Evolutionary conservation across 805 yeast species (phyloP).

Genomic region (Metschnikowia gruessii): DNA sequence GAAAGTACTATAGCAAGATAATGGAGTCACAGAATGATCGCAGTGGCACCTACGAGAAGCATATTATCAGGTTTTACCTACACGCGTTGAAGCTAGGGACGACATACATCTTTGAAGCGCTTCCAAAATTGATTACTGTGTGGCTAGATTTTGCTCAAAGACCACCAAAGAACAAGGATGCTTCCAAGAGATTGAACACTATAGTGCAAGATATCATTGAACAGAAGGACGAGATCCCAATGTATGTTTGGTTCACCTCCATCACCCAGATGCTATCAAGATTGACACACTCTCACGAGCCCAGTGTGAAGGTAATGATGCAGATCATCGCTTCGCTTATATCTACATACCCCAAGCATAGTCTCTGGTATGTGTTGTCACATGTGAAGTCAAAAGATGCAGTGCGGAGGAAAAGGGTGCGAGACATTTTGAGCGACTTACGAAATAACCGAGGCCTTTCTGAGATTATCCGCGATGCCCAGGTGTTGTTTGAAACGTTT

Average conservation of each 20-base stretch:
- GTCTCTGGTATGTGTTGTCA: constrained; percentile 81
- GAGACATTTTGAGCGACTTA: constrained; percentile 21
- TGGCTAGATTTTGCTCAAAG: constrained; percentile 77
- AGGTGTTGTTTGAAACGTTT: constrained; percentile 40
- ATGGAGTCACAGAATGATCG: constrained; percentile 59
- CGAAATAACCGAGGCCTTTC: constrained; percentile 18
- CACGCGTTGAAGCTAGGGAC: constrained; percentile 61
- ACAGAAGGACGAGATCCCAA: constrained; percentile 47
- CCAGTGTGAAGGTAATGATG: constrained; percentile 54
- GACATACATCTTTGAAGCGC: constrained; percentile 69
- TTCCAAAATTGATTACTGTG: constrained; percentile 85
- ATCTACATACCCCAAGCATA: constrained; percentile 69
- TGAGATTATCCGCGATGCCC: constrained; percentile 24
- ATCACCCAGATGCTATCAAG: constrained; percentile 84
- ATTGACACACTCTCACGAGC: constrained; percentile 57
- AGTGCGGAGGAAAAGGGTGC: constrained; percentile 28
- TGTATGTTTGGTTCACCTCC: constrained; percentile 70
- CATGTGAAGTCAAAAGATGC: constrained; percentile 56
- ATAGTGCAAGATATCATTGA: constrained; percentile 49
- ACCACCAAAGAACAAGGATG: constrained; percentile 25
- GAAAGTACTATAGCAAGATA: constrained; percentile 73
- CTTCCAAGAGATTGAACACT: constrained; percentile 38
- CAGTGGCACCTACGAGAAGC: constrained; percentile 52
- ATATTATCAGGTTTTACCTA: constrained; percentile 54
- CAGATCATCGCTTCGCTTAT: constrained; percentile 58